Conservation (phyloP, 2,329 filamentous ascomycete species). For the Diaporthe capsici region DNA sequence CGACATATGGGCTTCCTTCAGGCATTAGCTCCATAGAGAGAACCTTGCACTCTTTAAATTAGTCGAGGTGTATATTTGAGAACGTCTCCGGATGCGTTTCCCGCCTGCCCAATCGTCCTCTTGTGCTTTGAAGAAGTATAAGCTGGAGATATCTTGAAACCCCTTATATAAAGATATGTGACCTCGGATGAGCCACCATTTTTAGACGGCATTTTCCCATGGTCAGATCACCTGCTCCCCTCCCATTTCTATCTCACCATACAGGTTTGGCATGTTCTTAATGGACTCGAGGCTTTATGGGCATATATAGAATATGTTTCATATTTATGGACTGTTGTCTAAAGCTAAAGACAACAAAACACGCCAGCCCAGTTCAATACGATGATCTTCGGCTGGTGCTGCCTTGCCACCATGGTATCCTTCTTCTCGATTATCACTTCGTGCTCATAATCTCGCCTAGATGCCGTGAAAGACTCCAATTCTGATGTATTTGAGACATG, state of each 20-base stretch:
- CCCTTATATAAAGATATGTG: too few species aligned
- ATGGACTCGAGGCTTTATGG: neutral
- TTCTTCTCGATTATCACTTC: neutral
- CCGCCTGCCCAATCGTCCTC: too few species aligned
- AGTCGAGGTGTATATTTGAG: too few species aligned
- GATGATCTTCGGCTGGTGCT: neutral
- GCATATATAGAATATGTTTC: neutral
- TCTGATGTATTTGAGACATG: neutral
- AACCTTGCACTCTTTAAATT: neutral
- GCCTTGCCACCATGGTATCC: neutral
- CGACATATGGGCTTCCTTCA: neutral
- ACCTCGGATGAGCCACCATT: too few species aligned
- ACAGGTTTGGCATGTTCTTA: neutral
- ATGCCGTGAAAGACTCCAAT: neutral
- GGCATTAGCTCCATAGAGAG: neutral
- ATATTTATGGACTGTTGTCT: neutral
- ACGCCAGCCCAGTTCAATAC: accelerated
- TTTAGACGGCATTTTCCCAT: too few species aligned
- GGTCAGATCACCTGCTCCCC: neutral
- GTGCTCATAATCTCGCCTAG: neutral
- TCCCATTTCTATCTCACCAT: neutral
- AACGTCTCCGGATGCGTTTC: too few species aligned
- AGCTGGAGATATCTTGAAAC: too few species aligned
- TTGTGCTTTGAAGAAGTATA: neutral
- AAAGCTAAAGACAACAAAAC: neutral